Conservation (phyloP, 108 stramenopile species). For the Skeletonema potamos region DNA sequence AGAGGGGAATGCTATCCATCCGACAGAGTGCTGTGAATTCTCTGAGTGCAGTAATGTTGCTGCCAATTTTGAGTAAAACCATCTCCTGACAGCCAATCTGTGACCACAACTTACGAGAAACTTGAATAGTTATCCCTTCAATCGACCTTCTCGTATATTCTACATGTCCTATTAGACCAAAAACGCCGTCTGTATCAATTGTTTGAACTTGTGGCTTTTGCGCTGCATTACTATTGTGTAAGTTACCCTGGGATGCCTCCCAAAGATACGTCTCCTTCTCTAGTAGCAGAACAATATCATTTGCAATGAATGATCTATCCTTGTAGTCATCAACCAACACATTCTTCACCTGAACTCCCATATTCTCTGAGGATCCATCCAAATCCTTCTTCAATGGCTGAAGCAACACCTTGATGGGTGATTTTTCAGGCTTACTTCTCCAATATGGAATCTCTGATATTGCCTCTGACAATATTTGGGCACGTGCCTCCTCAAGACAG, state of each 20-base stretch:
- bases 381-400: constrained; percentile 41
- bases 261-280: constrained; percentile 24
- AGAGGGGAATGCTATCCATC: constrained; percentile 66
- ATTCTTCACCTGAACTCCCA: constrained; percentile 26
- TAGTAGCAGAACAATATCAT: constrained; percentile 39
- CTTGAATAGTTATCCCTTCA: constrained; percentile 59
- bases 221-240: constrained; percentile 24
- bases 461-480: constrained; percentile 72
- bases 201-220: background rate
- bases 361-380: constrained; percentile 21
- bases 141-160: constrained; percentile 57
- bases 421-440: constrained; percentile 30
- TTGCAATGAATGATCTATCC: constrained; percentile 40
- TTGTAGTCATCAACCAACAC: constrained; percentile 6
- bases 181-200: background rate
- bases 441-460: constrained; percentile 37
- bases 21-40: constrained; percentile 84
- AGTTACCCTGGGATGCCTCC: constrained; percentile 38
- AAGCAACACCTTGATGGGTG: constrained; percentile 22
- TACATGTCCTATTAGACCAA: constrained; percentile 67
- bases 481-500: constrained; percentile 68
- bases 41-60: constrained; percentile 74
- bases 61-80: constrained; percentile 66
- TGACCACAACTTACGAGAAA: constrained; percentile 69
- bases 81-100: constrained; percentile 45